Evolutionary conservation across 805 yeast species (phyloP), one percentile per base, ranked within the genome.

Genomic region (Cyberlindnera nakhonratchasimensis): DNA sequence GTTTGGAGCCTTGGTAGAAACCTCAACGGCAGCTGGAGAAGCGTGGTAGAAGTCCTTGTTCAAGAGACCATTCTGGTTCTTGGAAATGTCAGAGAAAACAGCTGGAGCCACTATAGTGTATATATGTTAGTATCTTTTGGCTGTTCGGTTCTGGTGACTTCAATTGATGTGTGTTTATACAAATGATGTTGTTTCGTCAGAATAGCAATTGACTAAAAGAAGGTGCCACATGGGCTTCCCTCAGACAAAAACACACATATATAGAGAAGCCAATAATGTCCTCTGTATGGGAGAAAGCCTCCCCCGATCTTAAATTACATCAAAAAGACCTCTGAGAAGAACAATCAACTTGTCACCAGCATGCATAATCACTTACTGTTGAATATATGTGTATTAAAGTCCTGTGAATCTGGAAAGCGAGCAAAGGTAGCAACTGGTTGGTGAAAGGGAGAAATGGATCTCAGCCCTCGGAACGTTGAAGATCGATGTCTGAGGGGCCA

Each of bases 1-100:
- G 67, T 89, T 91, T 66, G 96, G 96, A 58, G 99, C 96, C 54
- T 77, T 78, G 55, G 98, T 84, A 75, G 86, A 85, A 61, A 91
- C 80, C 63, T 87, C 96, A 55, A 93, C 77, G 45, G 93, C 71
- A 55, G 93, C 93, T 51, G 93, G 86, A 52, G 91, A 71, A 56
- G 77, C 72, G 75, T 93, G 98, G 83, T 75, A 93, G 81, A 89
- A 93, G 72, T 93, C 99, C 70, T 74, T 83, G 72, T 78, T 76
- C 65, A 93, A 79, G 60, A 93, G 79, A 71, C 83, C 93, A 75
- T 89, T 90, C 71, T 95, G 77, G 65, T 86, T 79, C 75, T 89
- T 90, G 65, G 95, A 82, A 63, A 93, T 85, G 71, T 90, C 96
- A 54, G 95, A 79, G 79, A 82, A 91, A 64, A 91, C 87, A 61